Conservation (phyloP, 2,329 filamentous ascomycete genomes). For the Remersonia thermophila region DNA sequence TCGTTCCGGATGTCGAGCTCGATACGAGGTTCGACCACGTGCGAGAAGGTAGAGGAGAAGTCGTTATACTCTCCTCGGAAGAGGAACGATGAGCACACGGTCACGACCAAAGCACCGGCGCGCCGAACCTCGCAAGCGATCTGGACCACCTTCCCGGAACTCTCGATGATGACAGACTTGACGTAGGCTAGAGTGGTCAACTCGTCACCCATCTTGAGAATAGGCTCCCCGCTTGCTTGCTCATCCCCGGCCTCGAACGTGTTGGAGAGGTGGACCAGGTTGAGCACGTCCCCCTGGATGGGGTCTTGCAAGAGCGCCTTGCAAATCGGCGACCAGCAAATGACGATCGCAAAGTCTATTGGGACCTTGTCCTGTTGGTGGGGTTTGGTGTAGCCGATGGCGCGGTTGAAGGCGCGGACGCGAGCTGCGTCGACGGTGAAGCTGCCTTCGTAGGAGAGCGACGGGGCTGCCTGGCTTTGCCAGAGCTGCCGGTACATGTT, state of each 20-base stretch:
- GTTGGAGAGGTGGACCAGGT: constrained; percentile 4
- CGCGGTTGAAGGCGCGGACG: constrained; percentile 1
- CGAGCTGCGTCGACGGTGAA: not conserved
- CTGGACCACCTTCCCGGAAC: constrained; percentile 2
- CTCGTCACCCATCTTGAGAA: not conserved
- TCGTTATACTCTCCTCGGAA: constrained; percentile 1
- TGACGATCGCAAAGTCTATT: constrained; percentile 1
- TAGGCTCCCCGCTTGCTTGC: not conserved
- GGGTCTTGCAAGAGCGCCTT: not conserved
- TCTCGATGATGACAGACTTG: constrained; percentile 2
- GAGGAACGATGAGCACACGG: constrained; percentile 1
- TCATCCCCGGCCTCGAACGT: not conserved
- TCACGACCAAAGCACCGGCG: not conserved
- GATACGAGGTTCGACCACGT: not conserved
- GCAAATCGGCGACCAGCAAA: constrained; percentile 1
- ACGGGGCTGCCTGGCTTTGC: not conserved
- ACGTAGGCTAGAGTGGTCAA: not conserved
- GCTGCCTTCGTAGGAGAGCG: not conserved
- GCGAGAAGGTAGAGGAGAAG: not conserved
- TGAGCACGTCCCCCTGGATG: constrained; percentile 2
- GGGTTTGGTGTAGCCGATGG: not conserved
- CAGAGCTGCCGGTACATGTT: constrained; percentile 1
- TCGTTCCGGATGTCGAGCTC: not conserved
- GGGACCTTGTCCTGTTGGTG: not conserved
- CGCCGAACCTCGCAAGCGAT: constrained; percentile 1